These are phyloP conservation scores for Nothophytophthora sp. DNA, from an alignment of 352 stramenopile genomes.

Conservation along the genomic window DNA sequence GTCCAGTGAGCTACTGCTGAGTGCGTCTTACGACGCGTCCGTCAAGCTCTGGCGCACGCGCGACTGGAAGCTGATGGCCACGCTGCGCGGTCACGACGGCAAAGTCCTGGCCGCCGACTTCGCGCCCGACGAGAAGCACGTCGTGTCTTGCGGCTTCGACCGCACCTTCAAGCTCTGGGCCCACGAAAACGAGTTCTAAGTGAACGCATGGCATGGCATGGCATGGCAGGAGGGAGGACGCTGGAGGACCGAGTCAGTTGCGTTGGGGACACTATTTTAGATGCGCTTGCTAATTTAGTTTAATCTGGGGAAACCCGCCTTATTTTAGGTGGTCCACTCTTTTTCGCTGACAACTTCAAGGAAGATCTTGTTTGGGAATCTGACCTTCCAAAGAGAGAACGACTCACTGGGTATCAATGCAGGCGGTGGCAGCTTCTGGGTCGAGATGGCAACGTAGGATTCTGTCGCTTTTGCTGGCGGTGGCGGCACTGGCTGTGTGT, in stretches of 20 bases:
- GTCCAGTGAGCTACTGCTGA: slow-evolving; percentile 89
- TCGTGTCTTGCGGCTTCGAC: slow-evolving; percentile 91
- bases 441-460: slow-evolving; percentile 1
- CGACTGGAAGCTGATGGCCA: slow-evolving; percentile 91
- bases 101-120: slow-evolving; percentile 96
- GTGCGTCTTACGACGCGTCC: slow-evolving; percentile 94
- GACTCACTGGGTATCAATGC: no score
- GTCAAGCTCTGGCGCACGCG: slow-evolving; percentile 95
- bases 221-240: no score
- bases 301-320: no score
- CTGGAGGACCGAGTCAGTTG: no score
- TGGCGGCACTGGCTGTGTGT: background rate
- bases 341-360: slow-evolving; percentile 11
- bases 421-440: slow-evolving; percentile 12
- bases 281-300: no score
- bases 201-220: background rate
- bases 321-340: background rate
- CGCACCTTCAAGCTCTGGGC: slow-evolving; percentile 94
- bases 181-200: slow-evolving; percentile 89
- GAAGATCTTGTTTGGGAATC: background rate
- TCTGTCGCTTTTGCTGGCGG: slow-evolving; percentile 10
- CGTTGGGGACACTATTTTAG: no score
- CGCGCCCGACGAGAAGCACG: slow-evolving; percentile 83
- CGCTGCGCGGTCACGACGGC: slow-evolving; percentile 92
- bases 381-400: no score